phyloP scores from a whole-genome alignment of 2,329 filamentous ascomycete genomes.

The Fusarium penzigii region DNA sequence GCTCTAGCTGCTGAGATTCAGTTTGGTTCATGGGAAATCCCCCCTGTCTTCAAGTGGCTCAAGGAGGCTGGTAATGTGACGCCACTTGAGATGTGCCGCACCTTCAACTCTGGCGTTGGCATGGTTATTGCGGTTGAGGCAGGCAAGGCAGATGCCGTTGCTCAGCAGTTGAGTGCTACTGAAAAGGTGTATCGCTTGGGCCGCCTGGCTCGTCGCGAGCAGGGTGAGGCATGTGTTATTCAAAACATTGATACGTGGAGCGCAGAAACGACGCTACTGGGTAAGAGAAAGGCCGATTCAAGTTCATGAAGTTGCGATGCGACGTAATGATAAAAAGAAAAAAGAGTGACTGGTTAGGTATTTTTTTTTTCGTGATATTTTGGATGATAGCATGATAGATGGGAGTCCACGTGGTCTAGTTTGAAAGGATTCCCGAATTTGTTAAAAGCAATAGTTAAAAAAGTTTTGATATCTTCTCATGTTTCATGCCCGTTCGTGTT shows the following conservation, averaged over 20 bases:
- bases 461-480: too few relatives aligned
- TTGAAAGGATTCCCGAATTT: too few relatives aligned
- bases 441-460: too few relatives aligned
- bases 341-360: too few relatives aligned
- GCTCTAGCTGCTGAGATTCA: conserved; percentile 80
- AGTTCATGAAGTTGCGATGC: background rate
- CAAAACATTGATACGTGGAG: conserved; percentile 38
- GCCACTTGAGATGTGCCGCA: conserved; percentile 79
- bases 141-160: conserved; percentile 62
- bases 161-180: conserved; percentile 56
- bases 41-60: conserved; percentile 84
- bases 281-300: conserved; percentile 27
- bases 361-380: too few relatives aligned
- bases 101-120: conserved; percentile 92
- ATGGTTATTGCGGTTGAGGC: conserved; percentile 85
- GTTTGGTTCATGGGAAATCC: conserved; percentile 72
- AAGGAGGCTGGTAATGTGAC: conserved; percentile 71
- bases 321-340: too few relatives aligned
- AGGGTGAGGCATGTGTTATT: conserved; percentile 37
- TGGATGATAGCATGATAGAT: too few relatives aligned
- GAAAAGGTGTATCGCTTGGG: conserved; percentile 81
- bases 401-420: too few relatives aligned
- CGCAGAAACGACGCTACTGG: conserved; percentile 19
- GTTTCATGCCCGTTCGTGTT: too few relatives aligned
- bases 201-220: conserved; percentile 60